Evolutionary conservation across 805 yeast species (phyloP), one percentile per base, ranked within the genome.

Genomic region (Yamadazyma laniorum): DNA sequence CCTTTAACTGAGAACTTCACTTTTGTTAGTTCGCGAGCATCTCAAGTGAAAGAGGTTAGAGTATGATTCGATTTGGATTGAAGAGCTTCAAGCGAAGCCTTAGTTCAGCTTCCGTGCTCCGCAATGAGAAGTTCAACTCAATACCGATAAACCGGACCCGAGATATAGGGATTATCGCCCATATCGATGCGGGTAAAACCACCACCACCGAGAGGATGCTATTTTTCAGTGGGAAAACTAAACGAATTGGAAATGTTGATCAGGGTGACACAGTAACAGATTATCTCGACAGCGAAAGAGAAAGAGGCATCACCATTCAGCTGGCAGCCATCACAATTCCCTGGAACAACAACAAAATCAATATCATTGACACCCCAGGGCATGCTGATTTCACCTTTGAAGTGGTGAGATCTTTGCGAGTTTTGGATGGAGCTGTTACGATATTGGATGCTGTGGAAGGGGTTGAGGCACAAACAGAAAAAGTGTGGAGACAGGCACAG

Each of bases 361-460:
- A 93, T 58, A 70, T 93, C 40, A 89, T 93, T 17, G 99, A 93
- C 58, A 93, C 99, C 0, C 99, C 99, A 0, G 99, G 99, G 0
- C 99, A 93, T 61, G 97, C 96, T 0, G 99, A 93, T 62, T 93
- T 93, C 59, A 85, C 95, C 0, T 93, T 90, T 58, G 99, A 93
- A 61, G 99, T 93, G 4, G 85, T 79, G 2, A 67, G 97, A 39
- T 82, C 98, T 0, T 70, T 93, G 40, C 74, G 96, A 45, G 97
- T 93, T 1, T 65, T 93, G 7, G 99, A 93, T 63, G 97, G 98
- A 3, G 95, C 91, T 1, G 95, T 93, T 6, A 84, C 95, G 0
- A 85, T 93, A 7, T 62, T 93, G 36, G 99, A 93, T 64, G 95
- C 86, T 1, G 98, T 91, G 6, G 97, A 96, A 2, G 99, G 99